Conservation (phyloP, 2,329 filamentous ascomycete genomes). For the Nannizziopsis arthrosporioides region DNA sequence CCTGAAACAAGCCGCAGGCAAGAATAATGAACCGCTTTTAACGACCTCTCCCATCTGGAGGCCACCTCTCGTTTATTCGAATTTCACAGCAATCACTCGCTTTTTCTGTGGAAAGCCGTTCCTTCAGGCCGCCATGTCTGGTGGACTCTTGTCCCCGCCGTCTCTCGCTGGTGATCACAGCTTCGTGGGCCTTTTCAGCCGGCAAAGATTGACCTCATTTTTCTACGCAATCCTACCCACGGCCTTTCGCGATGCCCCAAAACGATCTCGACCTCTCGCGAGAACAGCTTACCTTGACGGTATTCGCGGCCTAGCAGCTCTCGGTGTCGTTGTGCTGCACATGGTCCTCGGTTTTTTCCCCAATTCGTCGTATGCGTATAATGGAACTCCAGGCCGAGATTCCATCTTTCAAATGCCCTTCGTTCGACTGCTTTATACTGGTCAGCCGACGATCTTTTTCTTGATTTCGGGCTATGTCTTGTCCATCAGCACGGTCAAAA, state of each 20-base stretch:
- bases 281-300: slow-evolving; percentile 21
- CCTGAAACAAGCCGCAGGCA: neutral
- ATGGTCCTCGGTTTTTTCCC: slow-evolving; percentile 13
- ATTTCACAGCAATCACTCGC: neutral
- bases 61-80: neutral
- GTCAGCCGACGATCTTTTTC: slow-evolving; percentile 37
- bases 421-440: slow-evolving; percentile 33
- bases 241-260: slow-evolving; percentile 4
- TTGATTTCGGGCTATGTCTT: slow-evolving; percentile 40
- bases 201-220: slow-evolving; percentile 5
- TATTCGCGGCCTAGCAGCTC: slow-evolving; percentile 19
- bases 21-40: neutral
- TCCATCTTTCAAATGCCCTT: slow-evolving; percentile 29
- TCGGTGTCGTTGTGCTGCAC: slow-evolving; percentile 15
- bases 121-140: neutral
- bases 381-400: slow-evolving; percentile 12
- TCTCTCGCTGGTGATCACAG: slow-evolving; percentile 6
- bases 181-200: neutral
- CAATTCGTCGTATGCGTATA: slow-evolving; percentile 12
- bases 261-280: slow-evolving; percentile 2
- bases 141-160: slow-evolving; percentile 4
- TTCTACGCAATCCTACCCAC: slow-evolving; percentile 4
- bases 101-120: neutral
- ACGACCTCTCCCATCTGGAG: no score
- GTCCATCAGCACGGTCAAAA: slow-evolving; percentile 24